Conservation (phyloP, 345 rosid species). For the Gossypium longicalyx region DNA sequence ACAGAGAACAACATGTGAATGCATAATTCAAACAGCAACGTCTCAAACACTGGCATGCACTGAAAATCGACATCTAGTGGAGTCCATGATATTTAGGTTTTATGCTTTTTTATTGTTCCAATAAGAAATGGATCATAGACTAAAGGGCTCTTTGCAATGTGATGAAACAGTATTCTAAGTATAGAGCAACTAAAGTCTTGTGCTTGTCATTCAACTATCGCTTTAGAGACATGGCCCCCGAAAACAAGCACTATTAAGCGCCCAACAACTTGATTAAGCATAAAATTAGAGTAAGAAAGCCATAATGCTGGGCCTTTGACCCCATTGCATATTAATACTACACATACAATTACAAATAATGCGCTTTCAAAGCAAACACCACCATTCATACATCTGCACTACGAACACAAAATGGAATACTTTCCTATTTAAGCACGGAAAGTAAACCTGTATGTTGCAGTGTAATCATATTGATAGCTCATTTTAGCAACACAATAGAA, state of each 20-base stretch:
- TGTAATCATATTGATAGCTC: not conserved
- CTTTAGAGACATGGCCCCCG: not conserved
- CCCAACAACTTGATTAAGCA: not conserved
- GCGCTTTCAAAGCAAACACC: not conserved
- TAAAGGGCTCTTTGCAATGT: not conserved
- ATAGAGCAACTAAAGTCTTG: not conserved
- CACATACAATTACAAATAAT: not conserved
- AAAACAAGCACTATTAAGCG: not conserved
- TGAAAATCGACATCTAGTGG: conserved; percentile 3
- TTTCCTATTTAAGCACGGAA: not conserved
- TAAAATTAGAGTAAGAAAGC: not conserved
- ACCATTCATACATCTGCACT: not conserved
- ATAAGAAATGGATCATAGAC: not conserved
- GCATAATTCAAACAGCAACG: conserved; percentile 18
- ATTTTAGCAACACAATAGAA: not conserved
- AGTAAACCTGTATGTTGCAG: not conserved
- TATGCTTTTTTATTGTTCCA: not conserved
- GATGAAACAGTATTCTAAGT: not conserved
- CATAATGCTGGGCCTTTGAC: not conserved
- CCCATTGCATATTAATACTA: not conserved
- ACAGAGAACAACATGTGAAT: conserved; percentile 14
- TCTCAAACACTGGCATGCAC: conserved; percentile 10
- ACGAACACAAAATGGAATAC: not conserved
- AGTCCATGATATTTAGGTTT: not conserved
- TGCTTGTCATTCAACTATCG: conserved; percentile 6